Percentiles rank a stretch among this genome's conserved stretches.
phyloP scores from a whole-genome alignment of 257 asterid genomes.

The Osmanthus fragrans region DNA sequence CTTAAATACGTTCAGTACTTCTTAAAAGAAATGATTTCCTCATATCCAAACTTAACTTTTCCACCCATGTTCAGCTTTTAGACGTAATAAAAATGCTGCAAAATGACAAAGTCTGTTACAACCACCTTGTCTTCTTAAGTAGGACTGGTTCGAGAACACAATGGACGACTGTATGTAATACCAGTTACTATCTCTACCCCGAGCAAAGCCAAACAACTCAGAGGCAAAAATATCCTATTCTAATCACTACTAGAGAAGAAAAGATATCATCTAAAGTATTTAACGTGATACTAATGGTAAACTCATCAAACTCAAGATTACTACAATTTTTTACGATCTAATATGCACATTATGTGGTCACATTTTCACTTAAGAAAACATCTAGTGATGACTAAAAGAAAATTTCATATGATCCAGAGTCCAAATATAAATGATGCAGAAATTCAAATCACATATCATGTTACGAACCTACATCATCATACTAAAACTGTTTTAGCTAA shows the following conservation, averaged over 20 bases:
- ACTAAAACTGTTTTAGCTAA: background rate
- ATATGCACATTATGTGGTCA: background rate
- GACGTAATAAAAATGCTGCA: background rate
- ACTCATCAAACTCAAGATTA: background rate
- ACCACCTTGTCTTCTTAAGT: background rate
- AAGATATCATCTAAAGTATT: background rate
- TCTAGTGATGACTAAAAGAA: background rate
- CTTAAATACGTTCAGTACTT: background rate
- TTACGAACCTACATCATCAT: background rate
- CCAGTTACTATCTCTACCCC: conserved; percentile 14
- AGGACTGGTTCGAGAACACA: background rate
- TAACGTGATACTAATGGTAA: background rate
- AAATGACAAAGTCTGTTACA: background rate
- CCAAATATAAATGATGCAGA: background rate
- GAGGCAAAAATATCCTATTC: background rate
- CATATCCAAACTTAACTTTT: background rate
- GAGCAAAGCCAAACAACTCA: background rate
- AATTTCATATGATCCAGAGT: background rate
- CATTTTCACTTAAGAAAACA: conserved; percentile 4
- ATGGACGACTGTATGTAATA: background rate
- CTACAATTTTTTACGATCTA: background rate
- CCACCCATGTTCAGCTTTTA: background rate
- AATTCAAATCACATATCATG: background rate
- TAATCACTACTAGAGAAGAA: background rate
- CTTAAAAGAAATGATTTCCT: conserved; percentile 1